Evolutionary conservation across 2,329 filamentous ascomycete species (phyloP).

Genomic region (Penicillium psychrosexuale): DNA sequence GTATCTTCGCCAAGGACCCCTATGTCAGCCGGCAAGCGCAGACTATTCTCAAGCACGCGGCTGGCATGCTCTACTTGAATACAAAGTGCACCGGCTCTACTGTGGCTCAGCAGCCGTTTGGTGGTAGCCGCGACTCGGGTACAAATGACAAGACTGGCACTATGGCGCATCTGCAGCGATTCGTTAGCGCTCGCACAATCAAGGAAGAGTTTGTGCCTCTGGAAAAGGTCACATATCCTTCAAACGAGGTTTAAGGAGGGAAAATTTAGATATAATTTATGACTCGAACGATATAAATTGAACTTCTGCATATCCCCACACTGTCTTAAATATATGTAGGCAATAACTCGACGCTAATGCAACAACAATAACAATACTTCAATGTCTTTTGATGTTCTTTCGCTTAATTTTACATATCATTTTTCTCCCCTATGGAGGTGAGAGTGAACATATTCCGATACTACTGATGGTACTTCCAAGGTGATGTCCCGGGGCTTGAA

Average conservation of each 20-base stretch:
- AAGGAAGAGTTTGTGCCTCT: slow-evolving; percentile 50
- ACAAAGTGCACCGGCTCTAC: slow-evolving; percentile 57
- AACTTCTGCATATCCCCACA: not conserved
- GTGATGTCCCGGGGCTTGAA: not conserved
- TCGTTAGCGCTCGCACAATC: slow-evolving; percentile 52
- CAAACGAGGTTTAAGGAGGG: slow-evolving; percentile 18
- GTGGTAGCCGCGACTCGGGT: slow-evolving; percentile 52
- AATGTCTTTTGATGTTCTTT: not conserved
- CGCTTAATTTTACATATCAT: not conserved
- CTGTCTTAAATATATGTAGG: not conserved
- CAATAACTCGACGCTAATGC: not conserved
- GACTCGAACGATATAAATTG: not conserved
- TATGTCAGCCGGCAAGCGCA: slow-evolving; percentile 51
- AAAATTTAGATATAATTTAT: not conserved
- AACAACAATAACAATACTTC: not conserved
- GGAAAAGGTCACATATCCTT: slow-evolving; percentile 24
- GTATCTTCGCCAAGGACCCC: slow-evolving; percentile 40
- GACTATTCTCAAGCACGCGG: slow-evolving; percentile 52
- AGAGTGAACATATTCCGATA: not conserved
- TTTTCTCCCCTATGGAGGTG: not conserved
- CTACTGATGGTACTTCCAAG: not conserved
- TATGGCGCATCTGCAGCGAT: slow-evolving; percentile 49
- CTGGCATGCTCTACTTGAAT: slow-evolving; percentile 59
- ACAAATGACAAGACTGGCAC: slow-evolving; percentile 59
- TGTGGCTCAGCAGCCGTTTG: slow-evolving; percentile 57